A percentile compares a stretch with the other conserved stretches of the same genome.
These are phyloP conservation scores for Phytomonas sp. DNA, from an alignment of 208 protist genomes.

Conservation along the genomic window DNA sequence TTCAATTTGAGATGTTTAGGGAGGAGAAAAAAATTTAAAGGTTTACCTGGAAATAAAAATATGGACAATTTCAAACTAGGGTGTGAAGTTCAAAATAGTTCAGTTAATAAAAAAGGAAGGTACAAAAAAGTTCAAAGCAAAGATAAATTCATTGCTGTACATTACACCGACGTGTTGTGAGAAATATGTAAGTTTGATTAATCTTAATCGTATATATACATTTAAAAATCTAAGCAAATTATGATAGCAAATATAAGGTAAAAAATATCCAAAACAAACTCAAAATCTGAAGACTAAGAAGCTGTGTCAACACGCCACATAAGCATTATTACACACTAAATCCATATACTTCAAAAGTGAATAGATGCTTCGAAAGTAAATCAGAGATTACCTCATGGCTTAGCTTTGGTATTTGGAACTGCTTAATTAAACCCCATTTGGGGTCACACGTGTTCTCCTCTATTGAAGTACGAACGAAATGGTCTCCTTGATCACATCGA, in stretches of 20 bases:
- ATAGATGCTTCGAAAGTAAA: slow-evolving; percentile 39
- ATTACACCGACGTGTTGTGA: not conserved
- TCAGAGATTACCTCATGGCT: slow-evolving; percentile 35
- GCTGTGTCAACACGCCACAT: not conserved
- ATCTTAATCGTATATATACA: not conserved
- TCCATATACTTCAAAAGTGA: slow-evolving; percentile 74
- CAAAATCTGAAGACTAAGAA: not conserved
- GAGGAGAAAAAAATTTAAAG: not conserved
- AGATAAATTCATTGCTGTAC: not conserved
- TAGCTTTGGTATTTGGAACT: slow-evolving; percentile 55
- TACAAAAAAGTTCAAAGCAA: not conserved
- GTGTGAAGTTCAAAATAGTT: too few relatives aligned
- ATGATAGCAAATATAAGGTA: not conserved
- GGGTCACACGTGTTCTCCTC: slow-evolving; percentile 31
- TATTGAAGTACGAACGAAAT: slow-evolving; percentile 50
- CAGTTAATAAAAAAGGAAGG: slow-evolving; percentile 10
- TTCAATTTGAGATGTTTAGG: not conserved
- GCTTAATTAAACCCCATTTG: slow-evolving; percentile 46
- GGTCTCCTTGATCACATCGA: slow-evolving; percentile 40
- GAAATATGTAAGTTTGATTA: not conserved
- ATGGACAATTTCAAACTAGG: too few relatives aligned
- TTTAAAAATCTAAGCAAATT: not conserved
- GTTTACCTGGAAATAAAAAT: not conserved
- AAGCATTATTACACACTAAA: slow-evolving; percentile 30
- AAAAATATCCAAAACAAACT: not conserved